These are phyloP conservation scores for Larix kaempferi DNA, from an alignment of 75 land plant genomes.

Conservation along the genomic window DNA sequence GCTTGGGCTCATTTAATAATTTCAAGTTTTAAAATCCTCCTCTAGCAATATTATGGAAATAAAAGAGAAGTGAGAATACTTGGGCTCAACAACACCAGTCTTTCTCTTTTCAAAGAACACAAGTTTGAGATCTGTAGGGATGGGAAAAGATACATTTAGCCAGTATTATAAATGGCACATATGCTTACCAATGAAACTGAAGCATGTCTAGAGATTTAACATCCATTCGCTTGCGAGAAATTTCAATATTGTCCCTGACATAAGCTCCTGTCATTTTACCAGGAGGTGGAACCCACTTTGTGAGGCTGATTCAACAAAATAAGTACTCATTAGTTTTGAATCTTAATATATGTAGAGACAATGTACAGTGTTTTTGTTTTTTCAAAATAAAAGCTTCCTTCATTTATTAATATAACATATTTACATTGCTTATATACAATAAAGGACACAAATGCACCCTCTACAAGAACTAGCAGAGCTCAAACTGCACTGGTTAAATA, in stretches of 20 bases:
- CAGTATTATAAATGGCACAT: neutral
- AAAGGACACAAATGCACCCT: no score
- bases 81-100: neutral
- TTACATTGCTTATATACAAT: no score
- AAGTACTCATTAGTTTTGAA: neutral
- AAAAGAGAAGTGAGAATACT: neutral
- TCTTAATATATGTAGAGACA: no score
- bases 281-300: conserved; percentile 99
- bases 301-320: conserved; percentile 55
- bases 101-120: neutral
- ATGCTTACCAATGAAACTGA: conserved; percentile 93
- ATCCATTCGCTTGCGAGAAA: conserved; percentile 96
- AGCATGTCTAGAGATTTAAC: conserved; percentile 93
- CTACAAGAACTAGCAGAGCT: no score
- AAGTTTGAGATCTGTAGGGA: neutral
- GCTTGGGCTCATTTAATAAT: neutral
- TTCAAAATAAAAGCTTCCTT: no score
- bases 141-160: neutral
- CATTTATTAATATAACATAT: no score
- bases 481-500: no score
- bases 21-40: neutral
- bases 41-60: neutral
- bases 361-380: no score
- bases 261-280: conserved; percentile 91
- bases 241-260: conserved; percentile 69